Conservation (phyloP, 768 basidiomycete genomes). For the Piloderma croceum region DNA sequence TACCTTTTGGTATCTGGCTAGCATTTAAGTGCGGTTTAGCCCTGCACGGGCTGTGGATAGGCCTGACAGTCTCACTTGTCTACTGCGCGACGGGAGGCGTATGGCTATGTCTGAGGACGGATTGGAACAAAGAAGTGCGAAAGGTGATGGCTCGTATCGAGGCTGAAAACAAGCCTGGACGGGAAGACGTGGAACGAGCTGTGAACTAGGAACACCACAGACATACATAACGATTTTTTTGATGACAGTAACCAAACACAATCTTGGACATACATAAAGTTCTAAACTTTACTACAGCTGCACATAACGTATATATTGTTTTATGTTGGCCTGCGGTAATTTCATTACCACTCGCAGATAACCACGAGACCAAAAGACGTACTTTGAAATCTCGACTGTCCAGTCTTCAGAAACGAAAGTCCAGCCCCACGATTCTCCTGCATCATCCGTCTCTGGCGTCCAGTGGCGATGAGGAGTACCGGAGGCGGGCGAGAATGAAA, state of each 20-base stretch:
- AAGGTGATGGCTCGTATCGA: slow-evolving; percentile 53
- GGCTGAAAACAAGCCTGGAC: slow-evolving; percentile 33
- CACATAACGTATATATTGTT: slow-evolving; percentile 11
- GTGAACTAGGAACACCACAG: too few relatives aligned
- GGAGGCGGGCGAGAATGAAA: slow-evolving; percentile 5
- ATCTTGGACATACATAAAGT: too few relatives aligned
- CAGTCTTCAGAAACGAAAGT: slow-evolving; percentile 9
- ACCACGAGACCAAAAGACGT: not conserved
- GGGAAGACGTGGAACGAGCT: slow-evolving; percentile 5
- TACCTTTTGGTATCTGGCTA: slow-evolving; percentile 78
- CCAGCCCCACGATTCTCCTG: slow-evolving; percentile 8
- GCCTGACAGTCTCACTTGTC: slow-evolving; percentile 63
- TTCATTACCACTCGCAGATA: not conserved
- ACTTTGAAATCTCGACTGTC: slow-evolving; percentile 13
- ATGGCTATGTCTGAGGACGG: slow-evolving; percentile 46
- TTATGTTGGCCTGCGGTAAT: slow-evolving; percentile 4
- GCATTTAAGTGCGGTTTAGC: slow-evolving; percentile 55
- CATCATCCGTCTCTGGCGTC: slow-evolving; percentile 7
- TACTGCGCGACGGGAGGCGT: slow-evolving; percentile 53
- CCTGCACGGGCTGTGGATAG: slow-evolving; percentile 80
- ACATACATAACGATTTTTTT: too few relatives aligned
- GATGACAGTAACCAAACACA: too few relatives aligned
- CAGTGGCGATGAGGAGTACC: slow-evolving; percentile 6
- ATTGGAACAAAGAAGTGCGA: slow-evolving; percentile 67
- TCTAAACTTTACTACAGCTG: too few relatives aligned